These are phyloP conservation scores for Globisporangium apiculatum DNA, from an alignment of 352 stramenopile species.

Conservation along the genomic window DNA sequence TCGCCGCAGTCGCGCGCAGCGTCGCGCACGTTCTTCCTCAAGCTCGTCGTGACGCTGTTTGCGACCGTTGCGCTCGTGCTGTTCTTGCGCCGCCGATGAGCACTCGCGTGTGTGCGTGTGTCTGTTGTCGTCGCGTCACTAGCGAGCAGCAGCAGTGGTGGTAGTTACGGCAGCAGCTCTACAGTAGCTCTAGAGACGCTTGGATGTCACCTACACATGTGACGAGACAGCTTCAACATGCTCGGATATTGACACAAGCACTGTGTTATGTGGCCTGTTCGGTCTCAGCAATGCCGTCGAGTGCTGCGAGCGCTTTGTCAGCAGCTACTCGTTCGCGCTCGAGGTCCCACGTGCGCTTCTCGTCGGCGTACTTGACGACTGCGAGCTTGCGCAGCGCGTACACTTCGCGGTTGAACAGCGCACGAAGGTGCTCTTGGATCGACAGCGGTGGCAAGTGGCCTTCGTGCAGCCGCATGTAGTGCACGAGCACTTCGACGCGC, in stretches of 20 bases:
- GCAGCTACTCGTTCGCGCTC: slow-evolving; percentile 10
- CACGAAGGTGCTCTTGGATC: slow-evolving; percentile 20
- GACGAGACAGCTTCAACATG: no score
- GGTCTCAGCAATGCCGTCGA: background rate
- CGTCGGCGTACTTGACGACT: slow-evolving; percentile 38
- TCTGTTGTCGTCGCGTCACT: background rate
- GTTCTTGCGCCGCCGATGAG: slow-evolving; percentile 34
- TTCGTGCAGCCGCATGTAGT: slow-evolving; percentile 56
- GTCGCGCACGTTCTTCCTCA: slow-evolving; percentile 64
- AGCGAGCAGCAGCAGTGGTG: background rate
- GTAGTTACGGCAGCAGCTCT: background rate
- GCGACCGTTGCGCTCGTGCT: slow-evolving; percentile 45
- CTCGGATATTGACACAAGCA: no score
- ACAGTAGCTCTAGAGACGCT: background rate
- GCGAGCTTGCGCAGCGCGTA: slow-evolving; percentile 26
- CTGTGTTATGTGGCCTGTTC: background rate
- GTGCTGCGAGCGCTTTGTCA: background rate
- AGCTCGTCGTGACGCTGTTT: slow-evolving; percentile 52
- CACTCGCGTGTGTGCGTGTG: background rate
- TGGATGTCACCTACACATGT: background rate
- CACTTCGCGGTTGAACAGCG: slow-evolving; percentile 21
- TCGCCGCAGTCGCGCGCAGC: slow-evolving; percentile 31
- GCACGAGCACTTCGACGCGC: slow-evolving; percentile 38
- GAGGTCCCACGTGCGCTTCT: slow-evolving; percentile 19
- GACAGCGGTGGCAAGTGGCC: slow-evolving; percentile 40